A percentile compares a stretch with the other conserved stretches of the same genome.
phyloP scores from a whole-genome alignment of 345 rosid species.

The Populus davidiana region DNA sequence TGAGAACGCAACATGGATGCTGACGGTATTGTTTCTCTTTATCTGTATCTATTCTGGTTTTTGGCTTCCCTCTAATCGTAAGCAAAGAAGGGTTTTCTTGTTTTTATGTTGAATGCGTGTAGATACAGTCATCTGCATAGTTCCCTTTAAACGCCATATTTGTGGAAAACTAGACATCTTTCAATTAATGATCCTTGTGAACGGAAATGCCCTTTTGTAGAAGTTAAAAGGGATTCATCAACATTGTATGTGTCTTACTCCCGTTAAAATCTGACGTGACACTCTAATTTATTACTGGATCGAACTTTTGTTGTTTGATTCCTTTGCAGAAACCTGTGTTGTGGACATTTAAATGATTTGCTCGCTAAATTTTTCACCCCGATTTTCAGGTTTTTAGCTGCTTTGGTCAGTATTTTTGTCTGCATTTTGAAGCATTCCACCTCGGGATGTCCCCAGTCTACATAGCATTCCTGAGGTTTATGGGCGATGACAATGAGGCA shows the following conservation, averaged over 20 bases:
- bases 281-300: neutral
- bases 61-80: neutral
- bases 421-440: constrained; percentile 81
- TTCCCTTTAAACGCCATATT: neutral
- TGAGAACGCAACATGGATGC: constrained; percentile 86
- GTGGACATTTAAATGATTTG: neutral
- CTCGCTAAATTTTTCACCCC: neutral
- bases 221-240: neutral
- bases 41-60: neutral
- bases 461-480: constrained; percentile 71
- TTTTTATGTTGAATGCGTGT: neutral
- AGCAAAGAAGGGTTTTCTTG: neutral
- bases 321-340: neutral
- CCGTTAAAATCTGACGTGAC: neutral
- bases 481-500: constrained; percentile 79
- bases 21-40: constrained; percentile 44
- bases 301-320: neutral
- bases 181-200: neutral
- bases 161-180: neutral
- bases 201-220: neutral
- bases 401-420: constrained; percentile 76
- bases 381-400: constrained; percentile 62
- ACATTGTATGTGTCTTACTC: neutral
- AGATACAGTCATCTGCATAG: neutral
- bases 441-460: constrained; percentile 76